These are phyloP conservation scores for Lichtheimia hyalospora DNA, from an alignment of 371 early-diverging fungal genomes.

Conservation along the genomic window DNA sequence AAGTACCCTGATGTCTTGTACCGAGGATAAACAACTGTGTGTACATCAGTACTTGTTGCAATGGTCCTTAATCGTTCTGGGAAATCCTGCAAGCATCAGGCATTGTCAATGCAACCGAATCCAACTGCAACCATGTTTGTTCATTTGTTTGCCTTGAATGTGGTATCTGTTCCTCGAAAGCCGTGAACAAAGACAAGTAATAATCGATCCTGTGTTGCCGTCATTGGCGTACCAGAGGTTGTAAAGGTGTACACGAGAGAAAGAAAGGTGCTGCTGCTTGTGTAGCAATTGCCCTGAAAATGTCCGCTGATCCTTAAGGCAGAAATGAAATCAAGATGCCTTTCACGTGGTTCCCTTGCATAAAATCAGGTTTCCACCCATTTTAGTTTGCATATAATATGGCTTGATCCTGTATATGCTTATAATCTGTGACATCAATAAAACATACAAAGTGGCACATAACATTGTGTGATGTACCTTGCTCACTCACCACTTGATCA, in stretches of 20 bases:
- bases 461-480: too few relatives aligned
- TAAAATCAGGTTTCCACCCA: too few relatives aligned
- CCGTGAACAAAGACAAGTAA: conserved; percentile 62
- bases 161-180: conserved; percentile 51
- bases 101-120: neutral
- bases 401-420: too few relatives aligned
- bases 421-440: too few relatives aligned
- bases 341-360: too few relatives aligned
- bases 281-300: too few relatives aligned
- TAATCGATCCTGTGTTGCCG: conserved; percentile 24
- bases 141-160: conserved; percentile 32
- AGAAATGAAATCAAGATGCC: too few relatives aligned
- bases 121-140: neutral
- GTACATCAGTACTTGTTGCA: conserved; percentile 42
- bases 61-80: conserved; percentile 57
- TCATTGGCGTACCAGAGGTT: neutral
- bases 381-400: too few relatives aligned
- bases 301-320: too few relatives aligned
- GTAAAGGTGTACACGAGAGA: neutral
- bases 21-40: conserved; percentile 55
- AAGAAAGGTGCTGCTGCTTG: neutral
- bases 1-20: conserved; percentile 62
- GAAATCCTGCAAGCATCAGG: conserved; percentile 44
- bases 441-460: too few relatives aligned
- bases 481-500: too few relatives aligned